A percentile compares a stretch with the other conserved stretches of the same genome.
These are phyloP conservation scores for Fusarium concolor DNA, from an alignment of 2,329 filamentous ascomycete genomes.

Conservation along the genomic window DNA sequence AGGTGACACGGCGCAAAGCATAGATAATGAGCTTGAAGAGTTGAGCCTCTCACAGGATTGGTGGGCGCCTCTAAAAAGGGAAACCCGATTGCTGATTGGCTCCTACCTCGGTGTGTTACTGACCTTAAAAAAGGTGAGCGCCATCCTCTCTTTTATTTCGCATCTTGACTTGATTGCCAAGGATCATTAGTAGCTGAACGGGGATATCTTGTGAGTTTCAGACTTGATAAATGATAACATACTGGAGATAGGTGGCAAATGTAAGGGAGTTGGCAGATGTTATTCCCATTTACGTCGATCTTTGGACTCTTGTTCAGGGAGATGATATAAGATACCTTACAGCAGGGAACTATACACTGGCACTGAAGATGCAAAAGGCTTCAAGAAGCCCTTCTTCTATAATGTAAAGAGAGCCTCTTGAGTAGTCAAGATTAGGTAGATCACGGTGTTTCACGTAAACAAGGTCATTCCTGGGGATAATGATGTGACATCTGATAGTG, in stretches of 20 bases:
- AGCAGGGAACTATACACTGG: no score
- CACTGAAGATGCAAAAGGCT: no score
- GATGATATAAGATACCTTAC: no score
- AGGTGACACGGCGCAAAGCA: neutral
- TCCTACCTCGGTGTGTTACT: neutral
- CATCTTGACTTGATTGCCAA: neutral
- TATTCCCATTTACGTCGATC: neutral
- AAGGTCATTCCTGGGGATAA: neutral
- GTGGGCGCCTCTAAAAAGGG: conserved; percentile 9
- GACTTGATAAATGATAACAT: neutral
- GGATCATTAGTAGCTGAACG: no score
- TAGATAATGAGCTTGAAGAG: neutral
- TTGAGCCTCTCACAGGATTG: neutral
- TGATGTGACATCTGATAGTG: neutral
- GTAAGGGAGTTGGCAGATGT: no score
- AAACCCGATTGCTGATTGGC: conserved; percentile 26
- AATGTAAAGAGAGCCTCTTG: neutral
- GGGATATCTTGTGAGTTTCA: no score
- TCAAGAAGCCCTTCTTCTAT: neutral
- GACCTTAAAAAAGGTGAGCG: neutral
- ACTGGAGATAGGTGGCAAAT: neutral
- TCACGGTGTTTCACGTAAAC: neutral
- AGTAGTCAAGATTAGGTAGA: neutral
- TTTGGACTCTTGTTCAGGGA: neutral
- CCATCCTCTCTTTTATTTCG: no score